Evolutionary conservation across 805 yeast species (phyloP).

Genomic region (Candida fluviatilis): DNA sequence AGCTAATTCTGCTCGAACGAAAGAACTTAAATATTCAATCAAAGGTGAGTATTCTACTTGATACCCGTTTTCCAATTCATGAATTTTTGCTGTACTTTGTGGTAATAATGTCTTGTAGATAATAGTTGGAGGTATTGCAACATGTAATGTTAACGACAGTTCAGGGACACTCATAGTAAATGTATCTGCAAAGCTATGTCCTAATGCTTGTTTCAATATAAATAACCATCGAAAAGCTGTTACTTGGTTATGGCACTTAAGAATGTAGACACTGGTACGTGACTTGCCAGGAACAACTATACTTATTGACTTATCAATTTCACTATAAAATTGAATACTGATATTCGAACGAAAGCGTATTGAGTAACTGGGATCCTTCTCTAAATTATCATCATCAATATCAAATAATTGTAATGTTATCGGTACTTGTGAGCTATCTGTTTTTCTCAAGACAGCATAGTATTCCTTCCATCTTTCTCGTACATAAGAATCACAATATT

Average conservation of each 20-base stretch:
- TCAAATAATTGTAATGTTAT: constrained; percentile 61
- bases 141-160: constrained; percentile 38
- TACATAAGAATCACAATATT: constrained; percentile 51
- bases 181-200: constrained; percentile 21
- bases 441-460: constrained; percentile 64
- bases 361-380: constrained; percentile 18
- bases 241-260: constrained; percentile 50
- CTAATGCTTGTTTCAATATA: constrained; percentile 48
- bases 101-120: constrained; percentile 14
- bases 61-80: constrained; percentile 19
- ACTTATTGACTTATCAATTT: constrained; percentile 66
- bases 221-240: constrained; percentile 63
- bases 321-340: constrained; percentile 53
- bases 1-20: constrained; percentile 30
- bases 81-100: constrained; percentile 7
- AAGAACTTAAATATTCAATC: constrained; percentile 36
- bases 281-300: constrained; percentile 31
- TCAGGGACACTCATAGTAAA: constrained; percentile 44
- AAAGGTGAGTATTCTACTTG: constrained; percentile 17
- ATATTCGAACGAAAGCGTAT: constrained; percentile 16
- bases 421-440: constrained; percentile 49
- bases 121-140: constrained; percentile 44
- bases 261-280: constrained; percentile 39
- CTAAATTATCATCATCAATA: constrained; percentile 24
- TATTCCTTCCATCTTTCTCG: constrained; percentile 79